phyloP scores from a whole-genome alignment of 352 stramenopile species.

The Pythium aphanidermatum region DNA sequence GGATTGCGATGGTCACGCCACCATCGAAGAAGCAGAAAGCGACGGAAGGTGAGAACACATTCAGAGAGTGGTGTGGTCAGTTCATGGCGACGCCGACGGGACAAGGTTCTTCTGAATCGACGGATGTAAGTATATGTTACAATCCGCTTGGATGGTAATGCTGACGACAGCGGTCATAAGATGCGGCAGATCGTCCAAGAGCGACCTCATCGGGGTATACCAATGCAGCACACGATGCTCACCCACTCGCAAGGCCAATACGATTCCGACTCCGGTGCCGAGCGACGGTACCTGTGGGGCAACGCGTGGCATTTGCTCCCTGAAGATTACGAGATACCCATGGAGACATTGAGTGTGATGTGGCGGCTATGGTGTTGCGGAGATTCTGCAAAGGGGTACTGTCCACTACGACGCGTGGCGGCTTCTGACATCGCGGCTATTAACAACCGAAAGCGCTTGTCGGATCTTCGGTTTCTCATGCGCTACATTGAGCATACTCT shows the following conservation, averaged over 20 bases:
- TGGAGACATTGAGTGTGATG: conserved; percentile 17
- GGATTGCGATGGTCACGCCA: neutral
- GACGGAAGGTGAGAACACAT: too few relatives aligned
- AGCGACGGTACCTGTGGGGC: conserved; percentile 18
- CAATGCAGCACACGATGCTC: neutral
- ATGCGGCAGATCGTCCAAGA: too few relatives aligned
- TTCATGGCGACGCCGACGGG: too few relatives aligned
- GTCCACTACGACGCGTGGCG: conserved; percentile 11
- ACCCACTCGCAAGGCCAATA: neutral
- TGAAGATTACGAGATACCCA: conserved; percentile 21
- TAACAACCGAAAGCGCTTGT: conserved; percentile 22
- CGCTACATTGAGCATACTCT: conserved; percentile 16
- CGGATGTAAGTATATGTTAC: too few relatives aligned
- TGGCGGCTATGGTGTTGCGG: conserved; percentile 26
- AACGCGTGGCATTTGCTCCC: conserved; percentile 23
- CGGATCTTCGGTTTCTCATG: conserved; percentile 24
- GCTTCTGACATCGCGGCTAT: conserved; percentile 10
- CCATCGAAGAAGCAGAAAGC: too few relatives aligned
- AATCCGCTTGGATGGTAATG: too few relatives aligned
- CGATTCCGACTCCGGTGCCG: neutral
- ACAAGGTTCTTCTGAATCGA: too few relatives aligned
- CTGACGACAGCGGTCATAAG: too few relatives aligned
- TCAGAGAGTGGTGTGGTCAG: too few relatives aligned
- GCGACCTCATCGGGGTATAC: neutral
- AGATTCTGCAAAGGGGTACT: neutral